Percentiles rank a stretch among this genome's conserved stretches.
phyloP scores from a whole-genome alignment of 208 protist genomes.

The Herpetomonas tarakana region DNA sequence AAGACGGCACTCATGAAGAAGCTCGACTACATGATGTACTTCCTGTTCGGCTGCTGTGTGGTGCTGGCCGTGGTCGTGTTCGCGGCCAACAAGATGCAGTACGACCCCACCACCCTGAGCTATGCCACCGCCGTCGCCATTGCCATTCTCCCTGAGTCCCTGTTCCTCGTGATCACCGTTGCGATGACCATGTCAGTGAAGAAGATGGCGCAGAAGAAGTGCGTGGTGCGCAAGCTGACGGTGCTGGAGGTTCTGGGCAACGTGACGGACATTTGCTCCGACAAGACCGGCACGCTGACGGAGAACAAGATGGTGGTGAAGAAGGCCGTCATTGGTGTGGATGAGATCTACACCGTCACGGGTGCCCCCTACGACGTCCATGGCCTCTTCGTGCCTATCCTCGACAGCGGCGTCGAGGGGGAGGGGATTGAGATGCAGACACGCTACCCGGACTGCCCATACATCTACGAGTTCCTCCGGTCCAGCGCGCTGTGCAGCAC shows the following conservation, averaged over 20 bases:
- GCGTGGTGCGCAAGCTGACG: slow-evolving; percentile 78
- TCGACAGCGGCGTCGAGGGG: slow-evolving; percentile 22
- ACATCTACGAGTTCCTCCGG: slow-evolving; percentile 75
- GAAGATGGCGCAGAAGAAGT: slow-evolving; percentile 84
- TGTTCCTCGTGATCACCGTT: slow-evolving; percentile 80
- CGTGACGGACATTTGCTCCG: slow-evolving; percentile 92
- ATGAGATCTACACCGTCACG: slow-evolving; percentile 56
- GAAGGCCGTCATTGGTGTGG: slow-evolving; percentile 60
- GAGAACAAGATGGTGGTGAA: slow-evolving; percentile 93
- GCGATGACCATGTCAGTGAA: slow-evolving; percentile 84
- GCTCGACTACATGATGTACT: slow-evolving; percentile 89
- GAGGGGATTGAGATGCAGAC: slow-evolving; percentile 39
- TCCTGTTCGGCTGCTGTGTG: slow-evolving; percentile 77
- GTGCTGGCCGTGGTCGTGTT: slow-evolving; percentile 79
- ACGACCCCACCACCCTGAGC: slow-evolving; percentile 52
- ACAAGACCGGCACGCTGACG: slow-evolving; percentile 94
- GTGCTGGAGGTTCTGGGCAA: slow-evolving; percentile 89
- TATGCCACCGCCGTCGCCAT: slow-evolving; percentile 85
- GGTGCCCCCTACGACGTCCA: slow-evolving; percentile 73
- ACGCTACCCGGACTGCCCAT: slow-evolving; percentile 25
- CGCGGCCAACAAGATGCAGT: slow-evolving; percentile 71
- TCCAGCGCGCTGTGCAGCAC: slow-evolving; percentile 80
- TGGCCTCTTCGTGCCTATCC: slow-evolving; percentile 57
- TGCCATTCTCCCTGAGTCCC: slow-evolving; percentile 88
- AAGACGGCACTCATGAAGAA: slow-evolving; percentile 80